Conservation (phyloP, 495 filamentous ascomycete species). For the Talaromyces nanjingensis region DNA sequence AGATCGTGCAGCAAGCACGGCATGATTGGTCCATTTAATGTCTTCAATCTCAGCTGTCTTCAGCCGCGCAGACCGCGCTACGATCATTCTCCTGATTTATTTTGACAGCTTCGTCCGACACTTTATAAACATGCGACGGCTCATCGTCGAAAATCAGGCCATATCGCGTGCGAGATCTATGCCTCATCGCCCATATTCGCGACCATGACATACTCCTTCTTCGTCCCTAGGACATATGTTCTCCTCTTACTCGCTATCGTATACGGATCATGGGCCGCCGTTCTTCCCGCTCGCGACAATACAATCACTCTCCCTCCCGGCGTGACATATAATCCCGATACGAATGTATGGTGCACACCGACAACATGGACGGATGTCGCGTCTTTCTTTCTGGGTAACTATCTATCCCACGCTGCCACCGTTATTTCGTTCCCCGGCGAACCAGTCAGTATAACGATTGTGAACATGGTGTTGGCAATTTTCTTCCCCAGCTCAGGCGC, state of each 20-base stretch:
- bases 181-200: background rate
- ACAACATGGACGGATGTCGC: slow-evolving; percentile 29
- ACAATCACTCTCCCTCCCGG: slow-evolving; percentile 8
- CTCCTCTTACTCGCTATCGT: background rate
- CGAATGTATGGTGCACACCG: slow-evolving; percentile 13
- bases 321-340: slow-evolving; percentile 7
- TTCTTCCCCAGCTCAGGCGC: slow-evolving; percentile 28
- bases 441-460: slow-evolving; percentile 18
- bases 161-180: background rate
- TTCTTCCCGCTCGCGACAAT: background rate
- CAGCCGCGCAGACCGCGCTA: background rate
- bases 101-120: background rate
- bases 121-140: background rate
- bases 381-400: slow-evolving; percentile 36
- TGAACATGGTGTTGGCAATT: slow-evolving; percentile 18
- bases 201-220: background rate
- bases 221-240: background rate
- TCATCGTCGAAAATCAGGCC: background rate
- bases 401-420: slow-evolving; percentile 36
- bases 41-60: background rate
- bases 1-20: background rate
- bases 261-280: background rate
- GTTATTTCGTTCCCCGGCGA: slow-evolving; percentile 35
- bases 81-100: background rate
- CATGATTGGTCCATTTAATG: background rate